Conservation (phyloP, 2,329 filamentous ascomycete species). For the Dactylonectria macrodidyma region DNA sequence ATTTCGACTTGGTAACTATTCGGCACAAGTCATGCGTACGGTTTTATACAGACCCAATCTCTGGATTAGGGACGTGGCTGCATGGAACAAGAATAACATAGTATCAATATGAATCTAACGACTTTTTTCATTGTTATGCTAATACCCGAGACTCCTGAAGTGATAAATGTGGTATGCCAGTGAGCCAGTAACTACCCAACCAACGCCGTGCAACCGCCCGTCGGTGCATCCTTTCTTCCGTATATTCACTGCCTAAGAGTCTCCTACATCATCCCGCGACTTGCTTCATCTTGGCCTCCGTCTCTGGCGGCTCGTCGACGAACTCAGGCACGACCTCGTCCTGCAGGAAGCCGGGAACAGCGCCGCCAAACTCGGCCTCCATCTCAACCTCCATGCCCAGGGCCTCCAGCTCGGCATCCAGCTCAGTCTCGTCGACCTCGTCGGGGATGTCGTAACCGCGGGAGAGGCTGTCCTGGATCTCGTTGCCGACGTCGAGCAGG, state of each 20-base stretch:
- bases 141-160: constrained; percentile 20
- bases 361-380: constrained; percentile 76
- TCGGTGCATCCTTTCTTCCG: not conserved
- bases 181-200: constrained; percentile 36
- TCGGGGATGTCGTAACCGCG: constrained; percentile 95
- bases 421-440: constrained; percentile 95
- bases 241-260: not conserved
- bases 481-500: constrained; percentile 96
- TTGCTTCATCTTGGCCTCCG: constrained; percentile 84
- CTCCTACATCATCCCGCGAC: constrained; percentile 69
- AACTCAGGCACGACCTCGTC: constrained; percentile 91
- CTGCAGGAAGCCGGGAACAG: constrained; percentile 87
- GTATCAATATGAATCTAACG: constrained; percentile 22
- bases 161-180: constrained; percentile 34
- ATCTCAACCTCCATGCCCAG: constrained; percentile 94
- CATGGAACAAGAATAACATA: constrained; percentile 13
- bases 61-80: constrained; percentile 17
- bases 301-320: constrained; percentile 89
- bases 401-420: constrained; percentile 96
- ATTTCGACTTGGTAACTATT: constrained; percentile 18
- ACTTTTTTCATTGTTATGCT: constrained; percentile 13
- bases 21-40: constrained; percentile 19
- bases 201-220: constrained; percentile 41
- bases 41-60: constrained; percentile 11
- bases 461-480: constrained; percentile 95